Evolutionary conservation across 495 filamentous ascomycete species (phyloP).

Genomic region (Pyronema omphalodes): DNA sequence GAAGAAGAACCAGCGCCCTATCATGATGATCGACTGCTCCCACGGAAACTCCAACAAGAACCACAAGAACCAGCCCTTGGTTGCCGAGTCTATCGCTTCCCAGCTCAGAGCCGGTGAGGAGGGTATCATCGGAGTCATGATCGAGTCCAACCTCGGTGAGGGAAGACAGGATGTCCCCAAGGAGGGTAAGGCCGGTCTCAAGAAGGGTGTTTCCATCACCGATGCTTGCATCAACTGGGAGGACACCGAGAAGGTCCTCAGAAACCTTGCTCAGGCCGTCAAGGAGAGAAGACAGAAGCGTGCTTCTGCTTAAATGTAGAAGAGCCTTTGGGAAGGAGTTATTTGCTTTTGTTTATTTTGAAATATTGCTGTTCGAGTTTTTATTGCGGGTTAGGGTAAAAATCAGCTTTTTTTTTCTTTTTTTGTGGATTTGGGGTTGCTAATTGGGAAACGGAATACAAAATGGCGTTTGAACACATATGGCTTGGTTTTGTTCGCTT

Average conservation of each 20-base stretch:
- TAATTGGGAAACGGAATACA: no score
- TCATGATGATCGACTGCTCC: constrained; percentile 96
- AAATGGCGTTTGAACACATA: no score
- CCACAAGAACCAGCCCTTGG: constrained; percentile 73
- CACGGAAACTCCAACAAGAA: constrained; percentile 53
- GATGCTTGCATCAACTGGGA: constrained; percentile 97
- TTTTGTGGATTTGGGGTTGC: no score
- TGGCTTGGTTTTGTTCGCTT: no score
- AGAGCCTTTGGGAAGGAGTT: no score
- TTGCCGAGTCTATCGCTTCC: constrained; percentile 61
- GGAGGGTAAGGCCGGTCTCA: constrained; percentile 48
- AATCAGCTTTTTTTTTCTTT: no score
- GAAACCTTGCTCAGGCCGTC: constrained; percentile 72
- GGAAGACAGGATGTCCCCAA: constrained; percentile 80
- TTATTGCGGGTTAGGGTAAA: no score
- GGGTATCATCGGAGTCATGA: constrained; percentile 90
- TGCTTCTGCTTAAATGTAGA: no score
- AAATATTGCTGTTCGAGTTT: no score
- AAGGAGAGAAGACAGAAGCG: constrained; percentile 40
- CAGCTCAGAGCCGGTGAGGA: constrained; percentile 77
- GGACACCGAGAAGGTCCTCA: constrained; percentile 63
- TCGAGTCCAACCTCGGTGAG: constrained; percentile 93
- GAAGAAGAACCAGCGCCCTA: constrained; percentile 71
- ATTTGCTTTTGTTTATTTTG: no score
- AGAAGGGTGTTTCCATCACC: constrained; percentile 90